phyloP scores from a whole-genome alignment of 192 early-diverging fungal genomes.

The Coemansia erecta region DNA sequence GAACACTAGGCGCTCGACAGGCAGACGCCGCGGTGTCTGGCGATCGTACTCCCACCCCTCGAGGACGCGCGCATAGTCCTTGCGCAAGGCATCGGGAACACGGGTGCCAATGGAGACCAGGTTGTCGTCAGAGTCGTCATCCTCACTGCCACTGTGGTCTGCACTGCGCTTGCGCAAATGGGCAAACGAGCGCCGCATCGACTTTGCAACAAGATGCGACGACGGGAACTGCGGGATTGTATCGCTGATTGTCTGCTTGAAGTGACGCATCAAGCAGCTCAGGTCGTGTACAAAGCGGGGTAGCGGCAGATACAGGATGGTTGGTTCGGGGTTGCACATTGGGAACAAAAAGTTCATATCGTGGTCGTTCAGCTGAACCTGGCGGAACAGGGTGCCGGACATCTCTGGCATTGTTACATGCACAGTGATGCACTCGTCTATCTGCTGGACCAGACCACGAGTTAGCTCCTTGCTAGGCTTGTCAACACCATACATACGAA shows the following conservation, averaged over 20 bases:
- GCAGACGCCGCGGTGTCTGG: conserved; percentile 33
- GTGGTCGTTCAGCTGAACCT: conserved; percentile 39
- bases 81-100: conserved; percentile 29
- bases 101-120: conserved; percentile 16
- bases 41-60: conserved; percentile 47
- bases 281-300: conserved; percentile 49
- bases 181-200: conserved; percentile 35
- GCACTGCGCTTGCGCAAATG: conserved; percentile 26
- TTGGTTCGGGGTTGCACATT: conserved; percentile 44
- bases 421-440: conserved; percentile 39
- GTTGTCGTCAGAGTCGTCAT: conserved; percentile 2
- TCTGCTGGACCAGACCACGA: conserved; percentile 41
- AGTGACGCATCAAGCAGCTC: conserved; percentile 32
- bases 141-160: conserved; percentile 1
- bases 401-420: conserved; percentile 49
- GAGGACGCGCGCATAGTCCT: conserved; percentile 29
- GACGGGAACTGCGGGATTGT: conserved; percentile 37
- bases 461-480: conserved; percentile 44
- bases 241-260: conserved; percentile 43
- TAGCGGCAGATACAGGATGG: conserved; percentile 46
- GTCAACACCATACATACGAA: conserved; percentile 41
- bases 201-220: conserved; percentile 24
- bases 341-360: conserved; percentile 53
- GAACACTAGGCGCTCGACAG: conserved; percentile 35
- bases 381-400: conserved; percentile 41